Conservation (phyloP, 768 basidiomycete genomes). For the Suillus decipiens region DNA sequence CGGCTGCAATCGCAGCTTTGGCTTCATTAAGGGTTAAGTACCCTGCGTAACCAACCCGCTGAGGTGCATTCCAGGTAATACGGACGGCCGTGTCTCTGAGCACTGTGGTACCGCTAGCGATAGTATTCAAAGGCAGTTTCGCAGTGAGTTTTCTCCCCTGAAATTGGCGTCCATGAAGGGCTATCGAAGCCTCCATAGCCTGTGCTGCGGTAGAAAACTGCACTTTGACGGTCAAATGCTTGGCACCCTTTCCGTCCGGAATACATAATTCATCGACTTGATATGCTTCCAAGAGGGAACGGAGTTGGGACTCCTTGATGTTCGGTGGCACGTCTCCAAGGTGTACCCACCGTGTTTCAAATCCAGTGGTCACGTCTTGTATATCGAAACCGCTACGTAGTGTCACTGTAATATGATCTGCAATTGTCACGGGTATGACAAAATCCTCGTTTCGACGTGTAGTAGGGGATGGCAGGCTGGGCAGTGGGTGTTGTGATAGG, state of each 20-base stretch:
- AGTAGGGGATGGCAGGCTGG: neutral
- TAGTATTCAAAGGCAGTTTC: conserved; percentile 45
- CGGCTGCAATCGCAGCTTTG: conserved; percentile 46
- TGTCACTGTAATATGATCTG: conserved; percentile 57
- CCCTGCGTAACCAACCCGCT: conserved; percentile 60
- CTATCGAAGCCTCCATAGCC: conserved; percentile 52
- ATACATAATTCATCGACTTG: conserved; percentile 41
- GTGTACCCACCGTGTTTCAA: conserved; percentile 66
- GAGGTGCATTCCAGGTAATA: conserved; percentile 61
- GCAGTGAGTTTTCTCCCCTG: conserved; percentile 44
- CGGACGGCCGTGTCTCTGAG: conserved; percentile 58
- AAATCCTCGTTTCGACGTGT: neutral
- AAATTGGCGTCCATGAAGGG: conserved; percentile 48
- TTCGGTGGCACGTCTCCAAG: conserved; percentile 50
- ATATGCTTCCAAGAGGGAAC: conserved; percentile 42
- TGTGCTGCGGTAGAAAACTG: conserved; percentile 50
- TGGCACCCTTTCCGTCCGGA: conserved; percentile 22
- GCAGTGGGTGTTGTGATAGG: neutral
- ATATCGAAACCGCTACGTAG: conserved; percentile 65
- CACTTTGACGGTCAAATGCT: conserved; percentile 38
- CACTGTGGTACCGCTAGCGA: conserved; percentile 34
- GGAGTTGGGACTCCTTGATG: conserved; percentile 38
- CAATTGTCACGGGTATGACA: conserved; percentile 34
- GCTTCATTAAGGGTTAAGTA: conserved; percentile 55
- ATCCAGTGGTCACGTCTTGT: conserved; percentile 57